These are phyloP conservation scores for Entonaema liquescens DNA, from an alignment of 495 filamentous ascomycete genomes.

Conservation along the genomic window DNA sequence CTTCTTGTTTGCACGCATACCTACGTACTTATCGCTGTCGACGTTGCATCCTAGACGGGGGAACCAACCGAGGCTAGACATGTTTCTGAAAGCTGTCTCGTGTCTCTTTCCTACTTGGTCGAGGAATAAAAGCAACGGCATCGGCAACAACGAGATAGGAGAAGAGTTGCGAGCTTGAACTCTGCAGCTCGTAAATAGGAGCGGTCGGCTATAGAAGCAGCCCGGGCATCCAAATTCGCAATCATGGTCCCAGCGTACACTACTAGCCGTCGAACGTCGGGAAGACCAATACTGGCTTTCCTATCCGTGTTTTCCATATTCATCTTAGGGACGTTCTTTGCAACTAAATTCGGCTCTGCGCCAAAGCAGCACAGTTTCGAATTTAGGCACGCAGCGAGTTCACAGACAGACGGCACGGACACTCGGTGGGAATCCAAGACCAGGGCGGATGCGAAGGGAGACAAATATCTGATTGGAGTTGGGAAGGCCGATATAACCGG, in stretches of 20 bases:
- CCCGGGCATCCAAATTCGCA: background rate
- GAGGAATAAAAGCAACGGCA: constrained; percentile 19
- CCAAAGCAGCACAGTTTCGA: constrained; percentile 21
- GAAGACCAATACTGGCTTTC: constrained; percentile 32
- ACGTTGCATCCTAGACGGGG: constrained; percentile 34
- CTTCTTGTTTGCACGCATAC: constrained; percentile 16
- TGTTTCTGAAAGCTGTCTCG: constrained; percentile 21
- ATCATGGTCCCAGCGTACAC: constrained; percentile 21
- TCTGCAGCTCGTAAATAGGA: constrained; percentile 1
- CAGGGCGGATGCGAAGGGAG: constrained; percentile 48
- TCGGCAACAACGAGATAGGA: constrained; percentile 12
- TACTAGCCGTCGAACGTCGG: constrained; percentile 11
- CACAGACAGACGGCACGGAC: constrained; percentile 11
- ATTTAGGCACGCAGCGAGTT: constrained; percentile 2
- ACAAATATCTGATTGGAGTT: constrained; percentile 80
- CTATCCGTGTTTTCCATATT: constrained; percentile 42
- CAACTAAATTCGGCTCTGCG: constrained; percentile 21
- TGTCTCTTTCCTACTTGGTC: constrained; percentile 19
- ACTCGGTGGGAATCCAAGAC: constrained; percentile 23
- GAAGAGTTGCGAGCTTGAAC: constrained; percentile 3
- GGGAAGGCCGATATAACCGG: constrained; percentile 97
- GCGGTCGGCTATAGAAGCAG: constrained; percentile 11
- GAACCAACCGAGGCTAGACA: constrained; percentile 7
- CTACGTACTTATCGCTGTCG: constrained; percentile 16
- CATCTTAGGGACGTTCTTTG: constrained; percentile 38